These are phyloP conservation scores for Eutrema heterophyllum DNA, from an alignment of 345 rosid species.

Conservation along the genomic window DNA sequence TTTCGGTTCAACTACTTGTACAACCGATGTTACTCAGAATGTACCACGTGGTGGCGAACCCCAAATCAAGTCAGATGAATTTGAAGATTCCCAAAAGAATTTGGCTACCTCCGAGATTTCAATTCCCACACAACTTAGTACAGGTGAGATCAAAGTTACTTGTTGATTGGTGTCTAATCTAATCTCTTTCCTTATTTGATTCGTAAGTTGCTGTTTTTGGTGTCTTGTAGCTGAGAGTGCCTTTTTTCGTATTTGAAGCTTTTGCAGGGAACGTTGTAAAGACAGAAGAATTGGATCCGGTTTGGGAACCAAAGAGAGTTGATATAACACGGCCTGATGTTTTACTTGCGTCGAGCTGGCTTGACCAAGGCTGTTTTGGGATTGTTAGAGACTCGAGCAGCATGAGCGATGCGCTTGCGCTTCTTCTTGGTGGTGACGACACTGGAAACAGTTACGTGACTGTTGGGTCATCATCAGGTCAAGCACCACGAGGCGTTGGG, in stretches of 20 bases:
- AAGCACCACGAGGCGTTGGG: slow-evolving; percentile 46
- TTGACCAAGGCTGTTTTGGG: slow-evolving; percentile 50
- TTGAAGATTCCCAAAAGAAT: slow-evolving; percentile 53
- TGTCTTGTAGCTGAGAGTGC: neutral
- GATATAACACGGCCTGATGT: slow-evolving; percentile 54
- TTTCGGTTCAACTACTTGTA: slow-evolving; percentile 51
- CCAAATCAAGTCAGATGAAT: slow-evolving; percentile 60
- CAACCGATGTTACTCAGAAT: slow-evolving; percentile 4
- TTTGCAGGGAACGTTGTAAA: slow-evolving; percentile 22
- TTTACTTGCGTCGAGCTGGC: slow-evolving; percentile 71
- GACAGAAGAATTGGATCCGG: slow-evolving; percentile 21
- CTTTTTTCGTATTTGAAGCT: neutral
- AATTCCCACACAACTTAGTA: slow-evolving; percentile 49
- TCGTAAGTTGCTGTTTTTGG: slow-evolving; percentile 6
- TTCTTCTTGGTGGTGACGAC: slow-evolving; percentile 75
- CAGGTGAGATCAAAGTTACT: slow-evolving; percentile 43
- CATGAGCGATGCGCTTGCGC: slow-evolving; percentile 58
- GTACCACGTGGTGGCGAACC: neutral
- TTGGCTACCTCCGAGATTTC: slow-evolving; percentile 60
- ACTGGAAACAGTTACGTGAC: slow-evolving; percentile 51
- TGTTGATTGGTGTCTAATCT: slow-evolving; percentile 6
- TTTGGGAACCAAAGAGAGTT: slow-evolving; percentile 24
- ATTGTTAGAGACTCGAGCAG: slow-evolving; percentile 45
- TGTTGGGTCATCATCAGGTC: slow-evolving; percentile 48
- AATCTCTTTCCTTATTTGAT: neutral